Percentiles rank a stretch among this genome's conserved stretches.
phyloP scores from a whole-genome alignment of 2,329 filamentous ascomycete genomes.

The Trichoderma sp. region DNA sequence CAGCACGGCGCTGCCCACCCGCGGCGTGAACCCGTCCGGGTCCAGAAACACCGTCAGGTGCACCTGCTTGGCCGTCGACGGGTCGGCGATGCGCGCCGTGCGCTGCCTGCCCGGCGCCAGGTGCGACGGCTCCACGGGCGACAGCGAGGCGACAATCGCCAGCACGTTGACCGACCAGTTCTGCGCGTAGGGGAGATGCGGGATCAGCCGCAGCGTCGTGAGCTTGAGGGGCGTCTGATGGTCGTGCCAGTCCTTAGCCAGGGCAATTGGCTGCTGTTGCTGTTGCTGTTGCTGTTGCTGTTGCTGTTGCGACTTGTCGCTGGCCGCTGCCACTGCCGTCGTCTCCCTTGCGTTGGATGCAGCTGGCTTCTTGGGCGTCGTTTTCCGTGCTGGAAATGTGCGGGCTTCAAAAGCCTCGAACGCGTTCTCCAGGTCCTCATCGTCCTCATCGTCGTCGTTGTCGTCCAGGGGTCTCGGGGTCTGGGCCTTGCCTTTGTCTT shows the following conservation, averaged over 20 bases:
- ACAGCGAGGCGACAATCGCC: constrained; percentile 47
- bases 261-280: constrained; percentile 31
- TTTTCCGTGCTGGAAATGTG: constrained; percentile 26
- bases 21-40: constrained; percentile 46
- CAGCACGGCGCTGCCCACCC: constrained; percentile 48
- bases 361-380: constrained; percentile 8
- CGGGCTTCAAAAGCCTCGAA: constrained; percentile 40
- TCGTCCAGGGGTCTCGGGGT: not conserved
- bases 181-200: constrained; percentile 53
- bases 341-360: not conserved
- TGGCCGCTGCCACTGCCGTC: not conserved
- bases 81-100: constrained; percentile 50
- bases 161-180: constrained; percentile 58
- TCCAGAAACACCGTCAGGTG: constrained; percentile 55
- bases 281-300: not conserved
- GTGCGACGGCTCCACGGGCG: constrained; percentile 46
- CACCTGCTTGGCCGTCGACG: constrained; percentile 51
- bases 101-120: constrained; percentile 51
- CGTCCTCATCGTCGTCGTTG: not conserved
- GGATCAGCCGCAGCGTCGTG: constrained; percentile 48
- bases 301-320: not conserved
- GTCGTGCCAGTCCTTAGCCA: constrained; percentile 43
- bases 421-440: constrained; percentile 32
- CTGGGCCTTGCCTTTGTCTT: not conserved
- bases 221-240: constrained; percentile 48